Conservation (phyloP, 192 early-diverging fungal genomes). For the Oehlia diaphana region DNA sequence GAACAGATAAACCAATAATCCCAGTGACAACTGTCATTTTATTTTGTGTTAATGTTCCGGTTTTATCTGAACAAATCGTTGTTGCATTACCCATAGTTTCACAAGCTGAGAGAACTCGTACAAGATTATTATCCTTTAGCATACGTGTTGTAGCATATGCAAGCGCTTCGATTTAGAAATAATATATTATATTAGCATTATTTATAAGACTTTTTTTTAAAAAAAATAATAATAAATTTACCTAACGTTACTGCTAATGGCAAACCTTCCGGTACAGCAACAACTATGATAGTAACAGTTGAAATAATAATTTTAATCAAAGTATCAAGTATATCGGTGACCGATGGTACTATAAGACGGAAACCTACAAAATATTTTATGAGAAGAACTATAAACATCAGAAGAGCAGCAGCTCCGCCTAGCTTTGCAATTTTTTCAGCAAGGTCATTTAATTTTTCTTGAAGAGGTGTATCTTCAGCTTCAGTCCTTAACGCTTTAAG, state of each 20-base stretch:
- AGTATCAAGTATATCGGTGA: conserved; percentile 57
- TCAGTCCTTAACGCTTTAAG: conserved; percentile 70
- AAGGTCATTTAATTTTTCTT: conserved; percentile 83
- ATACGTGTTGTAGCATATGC: conserved; percentile 93
- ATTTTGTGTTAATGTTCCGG: conserved; percentile 97
- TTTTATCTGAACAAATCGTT: conserved; percentile 98
- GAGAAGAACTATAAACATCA: conserved; percentile 86
- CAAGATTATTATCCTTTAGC: conserved; percentile 97
- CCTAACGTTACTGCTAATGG: conserved; percentile 93
- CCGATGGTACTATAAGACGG: conserved; percentile 41
- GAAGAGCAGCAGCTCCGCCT: conserved; percentile 77
- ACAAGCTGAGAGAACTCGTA: conserved; percentile 93
- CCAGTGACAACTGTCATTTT: conserved; percentile 96
- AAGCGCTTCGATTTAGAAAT: conserved; percentile 52
- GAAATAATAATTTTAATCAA: conserved; percentile 84
- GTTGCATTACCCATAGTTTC: conserved; percentile 99
- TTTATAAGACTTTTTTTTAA: background rate
- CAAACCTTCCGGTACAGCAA: conserved; percentile 97
- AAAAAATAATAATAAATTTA: conserved; percentile 17
- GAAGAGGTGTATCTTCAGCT: conserved; percentile 86
- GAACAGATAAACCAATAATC: conserved; percentile 57
- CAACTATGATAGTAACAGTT: conserved; percentile 92
- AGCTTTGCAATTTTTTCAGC: conserved; percentile 95
- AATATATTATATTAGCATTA: conserved; percentile 5
- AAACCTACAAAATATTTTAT: conserved; percentile 80